These are phyloP conservation scores for Cladophialophora psammophila DNA, from an alignment of 2,329 filamentous ascomycete genomes.

Conservation along the genomic window DNA sequence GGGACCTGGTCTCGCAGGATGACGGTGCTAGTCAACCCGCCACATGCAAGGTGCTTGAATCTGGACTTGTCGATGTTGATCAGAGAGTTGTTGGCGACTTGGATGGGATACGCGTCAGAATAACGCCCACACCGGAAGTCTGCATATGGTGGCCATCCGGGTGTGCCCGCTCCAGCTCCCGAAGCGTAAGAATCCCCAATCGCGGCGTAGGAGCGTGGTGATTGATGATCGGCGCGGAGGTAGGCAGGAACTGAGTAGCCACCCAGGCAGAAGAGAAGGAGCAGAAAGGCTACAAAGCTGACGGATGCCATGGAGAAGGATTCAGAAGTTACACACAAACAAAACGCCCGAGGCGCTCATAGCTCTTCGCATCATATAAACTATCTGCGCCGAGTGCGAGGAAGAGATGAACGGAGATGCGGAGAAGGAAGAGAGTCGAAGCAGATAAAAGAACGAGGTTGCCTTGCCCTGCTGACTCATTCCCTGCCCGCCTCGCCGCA, in stretches of 20 bases:
- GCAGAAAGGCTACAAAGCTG: neutral
- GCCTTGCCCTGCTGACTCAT: slow-evolving; percentile 1
- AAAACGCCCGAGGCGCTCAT: neutral
- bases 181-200: slow-evolving; percentile 44
- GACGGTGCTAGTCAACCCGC: slow-evolving; percentile 35
- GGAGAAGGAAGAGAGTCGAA: neutral
- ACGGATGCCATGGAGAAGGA: slow-evolving; percentile 8
- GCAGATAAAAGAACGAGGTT: neutral
- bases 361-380: slow-evolving; percentile 1
- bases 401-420: neutral
- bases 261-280: slow-evolving; percentile 7
- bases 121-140: slow-evolving; percentile 39
- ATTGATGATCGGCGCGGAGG: neutral
- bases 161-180: slow-evolving; percentile 40
- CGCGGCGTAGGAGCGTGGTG: slow-evolving; percentile 36
- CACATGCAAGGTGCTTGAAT: slow-evolving; percentile 42
- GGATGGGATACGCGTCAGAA: slow-evolving; percentile 41
- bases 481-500: too few relatives aligned
- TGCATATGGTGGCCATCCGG: slow-evolving; percentile 26
- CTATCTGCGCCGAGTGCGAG: neutral
- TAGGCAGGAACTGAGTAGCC: neutral
- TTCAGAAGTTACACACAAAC: neutral
- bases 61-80: slow-evolving; percentile 25
- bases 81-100: slow-evolving; percentile 35
- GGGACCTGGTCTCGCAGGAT: slow-evolving; percentile 38